Evolutionary conservation across 768 basidiomycete genomes (phyloP), one percentile per base, ranked within the genome.

Genomic region (Agaricus sinodeliciosus): DNA sequence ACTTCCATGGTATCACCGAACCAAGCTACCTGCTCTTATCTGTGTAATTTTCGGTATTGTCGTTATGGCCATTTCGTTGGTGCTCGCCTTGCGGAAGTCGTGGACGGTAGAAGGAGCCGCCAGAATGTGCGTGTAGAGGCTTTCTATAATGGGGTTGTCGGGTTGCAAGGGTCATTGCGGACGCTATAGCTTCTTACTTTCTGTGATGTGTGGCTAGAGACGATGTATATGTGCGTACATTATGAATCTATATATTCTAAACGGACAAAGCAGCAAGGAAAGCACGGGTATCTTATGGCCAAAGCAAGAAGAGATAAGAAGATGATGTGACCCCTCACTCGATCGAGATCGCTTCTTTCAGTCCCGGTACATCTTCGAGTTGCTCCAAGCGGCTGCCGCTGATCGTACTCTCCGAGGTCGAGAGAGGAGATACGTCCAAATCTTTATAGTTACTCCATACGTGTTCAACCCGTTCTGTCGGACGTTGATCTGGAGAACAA

Each of bases 31-130:
- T 2, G 90, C 94, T 0, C 72, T 84, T 22, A 57, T 68, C 3
- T 95, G 92, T 63, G 81, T 79, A 2, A 59, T 64, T 2, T 97
- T 96, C 62, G 94, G 94, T 2, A 49, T 80, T 11, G 43, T 85
- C 31, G 91, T 92, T 27, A 83, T 95, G 82, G 62, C 76, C 11
- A 81, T 89, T 39, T 94, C 88, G 34, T 76, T 94, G 18, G 78
- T 80, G 51, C 72, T 94, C 40, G 89, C 90, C 8, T 67, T 96
- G 22, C 70, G 75, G 4, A 93, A 93, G 67, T 79, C 83, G 43
- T 94, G 87, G 87, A 84, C 81, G 40, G 72, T 72, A 12, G 81
- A 84, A 62, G 87, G 86, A 50, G 73, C 79, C 41, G 78, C 81
- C 12, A 89, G 80, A 69, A 84, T 70, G 43, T 89, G 89, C 69